Conservation (phyloP, 2,329 filamentous ascomycete genomes). For the Aspergillus pseudoviridinutans region DNA sequence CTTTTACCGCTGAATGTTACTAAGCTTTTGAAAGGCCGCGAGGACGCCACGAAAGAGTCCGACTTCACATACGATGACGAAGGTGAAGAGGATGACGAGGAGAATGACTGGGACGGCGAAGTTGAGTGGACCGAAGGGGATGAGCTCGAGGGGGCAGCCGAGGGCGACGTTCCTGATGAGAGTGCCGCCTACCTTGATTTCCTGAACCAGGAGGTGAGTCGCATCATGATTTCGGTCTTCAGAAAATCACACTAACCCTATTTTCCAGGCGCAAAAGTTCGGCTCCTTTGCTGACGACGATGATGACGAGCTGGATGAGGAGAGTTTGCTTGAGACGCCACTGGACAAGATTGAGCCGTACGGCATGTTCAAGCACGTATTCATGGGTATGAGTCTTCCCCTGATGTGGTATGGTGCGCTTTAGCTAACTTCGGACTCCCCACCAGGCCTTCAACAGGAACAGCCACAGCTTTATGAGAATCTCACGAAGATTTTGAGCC, state of each 20-base stretch:
- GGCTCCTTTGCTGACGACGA: conserved; percentile 70
- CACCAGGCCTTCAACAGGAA: conserved; percentile 76
- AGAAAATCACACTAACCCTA: conserved; percentile 12
- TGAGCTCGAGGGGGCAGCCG: conserved; percentile 57
- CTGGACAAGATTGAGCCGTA: conserved; percentile 96
- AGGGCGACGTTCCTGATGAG: conserved; percentile 75
- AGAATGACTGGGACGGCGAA: conserved; percentile 77
- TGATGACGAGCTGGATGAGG: conserved; percentile 89
- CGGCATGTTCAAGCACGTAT: conserved; percentile 74
- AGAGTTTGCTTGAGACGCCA: conserved; percentile 85
- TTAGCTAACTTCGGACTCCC: conserved; percentile 24
- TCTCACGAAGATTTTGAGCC: conserved; percentile 71
- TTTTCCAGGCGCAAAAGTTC: conserved; percentile 71
- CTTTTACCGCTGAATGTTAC: conserved; percentile 11
- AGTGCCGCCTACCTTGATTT: conserved; percentile 94
- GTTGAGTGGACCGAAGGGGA: conserved; percentile 65
- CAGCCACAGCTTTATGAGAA: conserved; percentile 84
- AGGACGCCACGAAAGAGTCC: conserved; percentile 86
- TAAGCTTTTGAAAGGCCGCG: conserved; percentile 59
- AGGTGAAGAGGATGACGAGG: conserved; percentile 68
- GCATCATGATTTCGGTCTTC: not conserved
- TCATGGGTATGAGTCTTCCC: conserved; percentile 63
- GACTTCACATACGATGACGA: conserved; percentile 76
- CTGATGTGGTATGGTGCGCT: not conserved
- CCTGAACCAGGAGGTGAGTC: conserved; percentile 76